Evolutionary conservation across 2,329 filamentous ascomycete species (phyloP), one percentile per base, ranked within the genome.

Genomic region (Talaromyces funiculosus): DNA sequence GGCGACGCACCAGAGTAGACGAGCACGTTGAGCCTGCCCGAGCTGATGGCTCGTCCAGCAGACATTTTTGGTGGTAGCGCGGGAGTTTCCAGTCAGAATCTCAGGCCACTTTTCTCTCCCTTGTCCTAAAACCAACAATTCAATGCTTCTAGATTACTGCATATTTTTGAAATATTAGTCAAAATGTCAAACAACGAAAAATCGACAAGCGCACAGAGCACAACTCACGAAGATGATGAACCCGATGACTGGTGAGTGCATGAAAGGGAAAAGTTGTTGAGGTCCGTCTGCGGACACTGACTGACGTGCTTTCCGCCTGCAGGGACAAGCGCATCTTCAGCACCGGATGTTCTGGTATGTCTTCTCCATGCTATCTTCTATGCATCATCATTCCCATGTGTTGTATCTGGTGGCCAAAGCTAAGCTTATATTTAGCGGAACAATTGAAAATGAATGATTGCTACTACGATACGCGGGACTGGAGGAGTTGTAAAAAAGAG

Each of bases 281-380:
- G 47, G 47, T 37, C 45, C 24, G 55, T 59, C 43, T 60, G 51
- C 40, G 40, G 49, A 55, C 66, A 71, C 43, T 55, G 57, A 68
- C 42, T 20, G 47, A 33, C 10, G 14, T n/a, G n/a, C 47, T 31
- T 49, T 51, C 47, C 47, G 29, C 47, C 47, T 67, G 62, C 72
- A 97, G 93, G 93, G 92, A 97, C 80, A 93, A 96, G 83, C 84
- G 94, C 72, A 97, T 97, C 75, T 96, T 91, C 80, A 96, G 91
- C 80, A 97, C 93, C 2, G 94, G 93, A 61, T 97, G 93, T 72
- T 85, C 92, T 76, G 87, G 93, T 96, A 78, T 71, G 79, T 62
- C 3, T 29, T 4, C n/a, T 1, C 24, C n/a, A n/a, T n/a, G n/a
- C 14, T 33, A 33, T 9, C 10, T 12, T 24, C 33, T 26, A 33